Base-by-base conservation (phyloP, 2,329 filamentous ascomycete species). In the Didymosphaeria variabile region DNA sequence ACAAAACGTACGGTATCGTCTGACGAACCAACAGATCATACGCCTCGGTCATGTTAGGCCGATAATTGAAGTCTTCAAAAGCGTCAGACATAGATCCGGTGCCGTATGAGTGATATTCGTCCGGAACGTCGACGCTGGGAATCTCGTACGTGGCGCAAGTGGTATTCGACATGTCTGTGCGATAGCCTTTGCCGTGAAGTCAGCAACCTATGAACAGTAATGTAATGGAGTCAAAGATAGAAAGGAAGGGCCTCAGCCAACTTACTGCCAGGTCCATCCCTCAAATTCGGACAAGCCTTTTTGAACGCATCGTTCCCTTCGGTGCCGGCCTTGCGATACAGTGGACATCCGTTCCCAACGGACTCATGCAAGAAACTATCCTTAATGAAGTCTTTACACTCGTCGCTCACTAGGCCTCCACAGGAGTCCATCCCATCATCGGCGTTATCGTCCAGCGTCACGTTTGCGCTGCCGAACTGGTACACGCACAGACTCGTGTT, bases 381-480 rank as follows among this genome's bases (percentile, higher is more conserved):
- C 17, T 21, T 36, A 12, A 51, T n/a, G 7, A 36, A 36, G 3
- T 36, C 32, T 8, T 32, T 36, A 13, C 47, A 51, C n/a, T 21
- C 29, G 6, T 36, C 19, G 47, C 47, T 51, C 17, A 51, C n/a
- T 8, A 29, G 17, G 5, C 47, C 47, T 9, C 31, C 31, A 13
- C 47, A 51, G 47, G 40, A 44, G n/a, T 44, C 19, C 8, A 19
- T 15, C 5, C 47, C 31, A 36, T 51, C 17, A 3, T 34, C 32
- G 8, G 15, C 32, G 17, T 17, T 19, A 6, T 34, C 17, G 1
- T 51, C 47, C 31, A 51, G 31, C 47, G 47, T 36, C n/a, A 29
- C 31, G 47, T 51, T 51, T 9, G n/a, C 31, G 31, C 31, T 51
- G 15, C 29, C 32, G 17, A 51, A 51, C n/a, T 51, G 47, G 47